These are phyloP conservation scores for Primulina eburnea DNA, from an alignment of 257 asterid species.

Conservation along the genomic window DNA sequence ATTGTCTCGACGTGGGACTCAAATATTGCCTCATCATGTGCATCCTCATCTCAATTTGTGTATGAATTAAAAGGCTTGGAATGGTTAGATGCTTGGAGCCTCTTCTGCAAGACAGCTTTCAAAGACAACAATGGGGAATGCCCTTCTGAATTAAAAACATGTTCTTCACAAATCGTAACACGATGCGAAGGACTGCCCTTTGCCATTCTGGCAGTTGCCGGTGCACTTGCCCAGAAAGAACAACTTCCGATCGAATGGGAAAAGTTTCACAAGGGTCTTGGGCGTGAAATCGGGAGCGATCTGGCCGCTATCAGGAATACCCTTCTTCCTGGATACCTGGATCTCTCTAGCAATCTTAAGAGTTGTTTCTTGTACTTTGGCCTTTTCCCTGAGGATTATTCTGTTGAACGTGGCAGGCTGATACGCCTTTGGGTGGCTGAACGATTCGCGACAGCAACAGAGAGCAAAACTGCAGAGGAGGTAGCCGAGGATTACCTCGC, in stretches of 20 bases:
- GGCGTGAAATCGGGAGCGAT: conserved; percentile 21
- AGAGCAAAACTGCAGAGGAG: conserved; percentile 33
- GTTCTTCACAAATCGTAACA: conserved; percentile 19
- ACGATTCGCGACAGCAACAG: conserved; percentile 29
- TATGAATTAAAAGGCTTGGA: conserved; percentile 16
- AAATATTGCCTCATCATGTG: conserved; percentile 28
- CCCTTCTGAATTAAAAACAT: conserved; percentile 32
- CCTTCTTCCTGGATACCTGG: conserved; percentile 35
- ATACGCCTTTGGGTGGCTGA: conserved; percentile 56
- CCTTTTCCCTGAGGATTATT: conserved; percentile 42
- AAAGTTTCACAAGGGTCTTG: conserved; percentile 24
- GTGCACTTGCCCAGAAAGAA: conserved; percentile 32
- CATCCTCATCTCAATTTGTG: conserved; percentile 21
- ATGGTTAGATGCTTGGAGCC: conserved; percentile 36
- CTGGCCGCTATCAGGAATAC: conserved; percentile 19
- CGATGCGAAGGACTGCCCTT: conserved; percentile 47
- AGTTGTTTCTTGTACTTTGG: conserved; percentile 43
- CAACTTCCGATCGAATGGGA: conserved; percentile 28
- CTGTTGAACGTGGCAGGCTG: conserved; percentile 37
- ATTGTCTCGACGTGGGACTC: conserved; percentile 41
- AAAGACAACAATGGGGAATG: conserved; percentile 30
- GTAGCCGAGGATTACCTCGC: conserved; percentile 37
- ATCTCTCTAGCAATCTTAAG: conserved; percentile 45
- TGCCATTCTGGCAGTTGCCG: conserved; percentile 39
- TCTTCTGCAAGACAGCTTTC: conserved; percentile 51